Evolutionary conservation across 257 asterid genomes (phyloP).

Genomic region (Solanum chaucha): DNA sequence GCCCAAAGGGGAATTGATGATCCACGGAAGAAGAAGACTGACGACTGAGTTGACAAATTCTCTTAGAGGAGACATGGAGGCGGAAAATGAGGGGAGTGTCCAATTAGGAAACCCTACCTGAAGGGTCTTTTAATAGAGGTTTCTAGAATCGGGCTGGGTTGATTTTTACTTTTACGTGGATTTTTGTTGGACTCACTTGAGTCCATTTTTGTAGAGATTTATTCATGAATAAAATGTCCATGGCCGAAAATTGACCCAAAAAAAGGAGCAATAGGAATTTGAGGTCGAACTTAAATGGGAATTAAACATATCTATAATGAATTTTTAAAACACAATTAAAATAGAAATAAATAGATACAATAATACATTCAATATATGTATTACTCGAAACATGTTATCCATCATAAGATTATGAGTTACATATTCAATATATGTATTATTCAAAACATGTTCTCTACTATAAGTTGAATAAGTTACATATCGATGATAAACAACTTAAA

Average conservation of each 20-base stretch:
- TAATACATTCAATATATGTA: background rate
- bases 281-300: background rate
- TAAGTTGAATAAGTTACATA: background rate
- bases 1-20: background rate
- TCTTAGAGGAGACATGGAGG: background rate
- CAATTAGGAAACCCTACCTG: background rate
- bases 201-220: background rate
- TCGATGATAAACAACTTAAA: background rate
- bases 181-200: background rate
- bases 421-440: background rate
- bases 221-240: background rate
- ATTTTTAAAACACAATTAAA: no score
- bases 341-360: background rate
- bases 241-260: background rate
- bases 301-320: background rate
- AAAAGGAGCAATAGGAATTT: background rate
- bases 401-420: background rate
- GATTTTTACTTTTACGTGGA: background rate
- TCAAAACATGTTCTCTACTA: background rate
- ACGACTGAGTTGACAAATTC: background rate
- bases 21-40: background rate
- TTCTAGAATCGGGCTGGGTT: background rate
- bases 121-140: background rate
- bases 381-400: background rate
- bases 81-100: background rate